Base-by-base conservation (phyloP, 2,329 filamentous ascomycete species). In the Neurospora sp. region DNA sequence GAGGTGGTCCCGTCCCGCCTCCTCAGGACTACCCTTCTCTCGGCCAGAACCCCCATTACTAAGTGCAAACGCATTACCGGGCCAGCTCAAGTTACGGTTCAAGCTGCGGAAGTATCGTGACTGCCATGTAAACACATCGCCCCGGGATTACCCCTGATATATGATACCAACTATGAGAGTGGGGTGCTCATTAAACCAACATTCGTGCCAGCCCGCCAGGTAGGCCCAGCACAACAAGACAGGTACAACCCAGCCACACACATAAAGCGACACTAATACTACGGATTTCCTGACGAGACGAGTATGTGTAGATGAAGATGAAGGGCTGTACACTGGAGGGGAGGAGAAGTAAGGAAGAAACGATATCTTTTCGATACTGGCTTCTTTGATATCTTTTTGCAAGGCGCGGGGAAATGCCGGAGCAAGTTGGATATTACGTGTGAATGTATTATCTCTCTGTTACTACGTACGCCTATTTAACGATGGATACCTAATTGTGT, bases 31-130 rank as follows among this genome's bases (percentile, higher is more conserved):
- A 86, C 75, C 82, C 83, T 57, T 81, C 80, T 37, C 78, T 83
- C 66, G 82, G 82, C 33, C 78, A 79, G 68, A 85, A 85, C 81
- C 84, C 84, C 38, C 77, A 80, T 15, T 86, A 85, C 79, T 86
- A 84, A 78, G 65, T 28, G 12, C 4, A 66, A 17, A 39, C 28
- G 28, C 52, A n/a, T 62, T 17, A 36, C 28, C 52, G 23, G 52
- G 15, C 52, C 28, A 62, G 52, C 28, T 62, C 10, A n/a, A 62
- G 19, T 28, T 12, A 33, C 19, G 66, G 40, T 36, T 46, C 39
- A 37, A 33, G 23, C 39, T 33, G 33, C 39, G 36, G 12, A 52
- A 17, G 38, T 38, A 62, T 62, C 52, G 52, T 62, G 52, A 62
- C 52, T 62, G 52, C 28, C 28, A 33, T 62, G 52, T 62, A 33